Base-by-base conservation (phyloP, 768 basidiomycete species). In the Serpula lacrymans region DNA sequence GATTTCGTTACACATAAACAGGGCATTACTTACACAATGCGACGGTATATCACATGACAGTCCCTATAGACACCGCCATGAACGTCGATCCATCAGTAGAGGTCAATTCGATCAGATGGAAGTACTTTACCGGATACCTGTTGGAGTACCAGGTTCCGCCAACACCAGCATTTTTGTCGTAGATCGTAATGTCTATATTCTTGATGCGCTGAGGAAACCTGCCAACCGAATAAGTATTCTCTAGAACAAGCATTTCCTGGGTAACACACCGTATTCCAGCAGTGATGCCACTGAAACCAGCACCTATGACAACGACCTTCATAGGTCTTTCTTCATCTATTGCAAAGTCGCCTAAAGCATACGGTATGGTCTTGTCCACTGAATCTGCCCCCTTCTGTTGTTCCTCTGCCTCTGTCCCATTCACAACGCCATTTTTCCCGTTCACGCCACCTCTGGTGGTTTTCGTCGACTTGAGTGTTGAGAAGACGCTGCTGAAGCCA, bases 81-180 rank as follows among this genome's bases (percentile, higher is more conserved):
- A 22, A 38, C n/a, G 29, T 31, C 18, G 29, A 13, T 6, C 27
- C 32, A 30, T 22, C 6, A 29, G 18, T n/a, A 31, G 21, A 4
- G 31, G 21, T 22, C n/a, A n/a, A 34, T 35, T 25, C 24, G 20
- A 34, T 37, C 31, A 16, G 34, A 26, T 28, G 8, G 13, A 12
- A 25, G 21, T 24, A 52, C 68, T n/a, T 52, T 34, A 75, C 75
- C 4, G 77, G 77, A 52, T 80, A 80, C 41, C 55, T 67, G 42
- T 80, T 81, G 7, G 62, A 58, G 48, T 64, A 74, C 82, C 82
- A 84, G 3, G 78, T 74, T 2, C 82, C 82, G 8, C 81, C 82
- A 17, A 84, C 64, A 2, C 71, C 74, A n/a, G 66, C 59, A 37
- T 73, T 69, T 42, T 77, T 75, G 41, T 84, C 82, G 52, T 80